These are phyloP conservation scores for Trametes gibbosa DNA, from an alignment of 768 basidiomycete genomes.

Conservation along the genomic window DNA sequence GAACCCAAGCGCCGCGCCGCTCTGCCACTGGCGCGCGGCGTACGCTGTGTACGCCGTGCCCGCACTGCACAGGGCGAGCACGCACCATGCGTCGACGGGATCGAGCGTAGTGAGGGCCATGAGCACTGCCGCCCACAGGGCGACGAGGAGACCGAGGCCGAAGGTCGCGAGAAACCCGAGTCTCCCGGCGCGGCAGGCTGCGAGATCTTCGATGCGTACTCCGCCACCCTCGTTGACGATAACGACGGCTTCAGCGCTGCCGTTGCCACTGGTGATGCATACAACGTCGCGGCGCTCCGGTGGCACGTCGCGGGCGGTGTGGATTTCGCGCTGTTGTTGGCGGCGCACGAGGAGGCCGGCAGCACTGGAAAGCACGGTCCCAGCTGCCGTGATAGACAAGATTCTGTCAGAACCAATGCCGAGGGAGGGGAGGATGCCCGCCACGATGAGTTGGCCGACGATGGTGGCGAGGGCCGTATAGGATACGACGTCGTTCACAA, in stretches of 20 bases:
- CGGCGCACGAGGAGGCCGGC: constrained; percentile 19
- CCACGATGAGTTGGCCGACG: constrained; percentile 26
- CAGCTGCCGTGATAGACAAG: constrained; percentile 25
- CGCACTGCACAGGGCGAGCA: constrained; percentile 18
- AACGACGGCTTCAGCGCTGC: constrained; percentile 28
- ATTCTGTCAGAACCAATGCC: constrained; percentile 22
- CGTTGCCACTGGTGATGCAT: constrained; percentile 31
- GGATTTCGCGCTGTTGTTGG: constrained; percentile 29
- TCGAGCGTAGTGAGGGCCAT: constrained; percentile 19
- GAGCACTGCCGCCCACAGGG: constrained; percentile 24
- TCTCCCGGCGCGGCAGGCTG: constrained; percentile 15
- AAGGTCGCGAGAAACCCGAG: constrained; percentile 3
- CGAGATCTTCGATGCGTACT: constrained; percentile 30
- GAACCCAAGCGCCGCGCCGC: constrained; percentile 22
- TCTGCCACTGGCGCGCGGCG: constrained; percentile 20
- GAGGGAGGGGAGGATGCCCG: constrained; percentile 18
- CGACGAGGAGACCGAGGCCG: constrained; percentile 8
- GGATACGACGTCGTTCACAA: constrained; percentile 26
- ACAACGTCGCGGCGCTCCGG: constrained; percentile 23
- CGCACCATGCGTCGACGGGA: constrained; percentile 20
- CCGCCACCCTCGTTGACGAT: constrained; percentile 27
- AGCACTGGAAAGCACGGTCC: constrained; percentile 23
- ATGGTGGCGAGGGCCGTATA: constrained; percentile 21
- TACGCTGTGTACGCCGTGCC: constrained; percentile 24
- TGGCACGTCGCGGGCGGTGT: constrained; percentile 21